phyloP scores from a whole-genome alignment of 192 early-diverging fungal species.

The Rhizophlyctis rosea region DNA sequence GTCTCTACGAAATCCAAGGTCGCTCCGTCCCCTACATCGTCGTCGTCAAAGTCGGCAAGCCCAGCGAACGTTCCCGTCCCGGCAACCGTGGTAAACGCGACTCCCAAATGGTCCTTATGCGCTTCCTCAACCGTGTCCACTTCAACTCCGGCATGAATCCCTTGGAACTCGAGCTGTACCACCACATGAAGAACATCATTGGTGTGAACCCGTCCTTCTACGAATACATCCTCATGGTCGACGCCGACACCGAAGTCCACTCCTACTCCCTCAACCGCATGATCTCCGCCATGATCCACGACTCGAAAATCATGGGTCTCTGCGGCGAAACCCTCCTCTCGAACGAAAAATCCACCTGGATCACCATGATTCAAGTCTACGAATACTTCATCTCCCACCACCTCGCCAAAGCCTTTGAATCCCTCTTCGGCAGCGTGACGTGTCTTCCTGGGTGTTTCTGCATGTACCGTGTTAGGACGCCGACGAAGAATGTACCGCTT shows the following conservation, averaged over 20 bases:
- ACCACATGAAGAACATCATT: conserved; percentile 82
- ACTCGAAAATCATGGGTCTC: conserved; percentile 62
- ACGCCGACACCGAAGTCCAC: conserved; percentile 58
- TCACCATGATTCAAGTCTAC: conserved; percentile 94
- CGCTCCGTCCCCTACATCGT: conserved; percentile 91
- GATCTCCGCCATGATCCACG: conserved; percentile 59
- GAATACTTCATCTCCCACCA: conserved; percentile 99
- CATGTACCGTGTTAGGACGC: conserved; percentile 95
- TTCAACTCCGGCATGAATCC: conserved; percentile 77
- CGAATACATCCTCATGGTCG: conserved; percentile 65
- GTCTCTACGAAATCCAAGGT: conserved; percentile 84
- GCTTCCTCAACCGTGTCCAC: conserved; percentile 76
- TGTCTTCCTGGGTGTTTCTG: conserved; percentile 98
- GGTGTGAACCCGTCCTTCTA: conserved; percentile 78
- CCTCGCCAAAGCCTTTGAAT: conserved; percentile 97
- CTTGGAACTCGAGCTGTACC: conserved; percentile 76
- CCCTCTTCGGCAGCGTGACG: conserved; percentile 97
- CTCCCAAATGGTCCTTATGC: conserved; percentile 82
- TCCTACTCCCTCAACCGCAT: conserved; percentile 50
- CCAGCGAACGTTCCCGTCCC: conserved; percentile 76
- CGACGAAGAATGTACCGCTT: conserved; percentile 85
- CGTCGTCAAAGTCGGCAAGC: conserved; percentile 90
- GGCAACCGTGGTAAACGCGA: conserved; percentile 78
- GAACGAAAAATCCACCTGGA: conserved; percentile 89
- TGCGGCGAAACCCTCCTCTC: conserved; percentile 92